These are phyloP conservation scores for Botrytis tulipae DNA, from an alignment of 2,329 filamentous ascomycete genomes.

Conservation along the genomic window DNA sequence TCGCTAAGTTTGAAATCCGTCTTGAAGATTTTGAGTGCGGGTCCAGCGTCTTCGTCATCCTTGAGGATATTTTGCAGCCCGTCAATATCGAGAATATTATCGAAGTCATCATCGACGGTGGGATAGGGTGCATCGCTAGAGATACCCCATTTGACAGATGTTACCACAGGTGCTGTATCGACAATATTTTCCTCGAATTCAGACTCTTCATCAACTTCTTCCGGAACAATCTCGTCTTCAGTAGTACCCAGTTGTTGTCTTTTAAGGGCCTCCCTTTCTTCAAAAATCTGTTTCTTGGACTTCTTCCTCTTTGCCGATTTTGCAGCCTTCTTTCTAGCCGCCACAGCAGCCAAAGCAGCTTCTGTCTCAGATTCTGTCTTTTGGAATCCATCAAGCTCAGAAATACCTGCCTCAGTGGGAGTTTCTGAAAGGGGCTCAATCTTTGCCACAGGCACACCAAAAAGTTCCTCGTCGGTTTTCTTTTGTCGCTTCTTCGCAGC, in stretches of 20 bases:
- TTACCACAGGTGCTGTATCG: conserved; percentile 43
- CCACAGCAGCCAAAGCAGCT: conserved; percentile 39
- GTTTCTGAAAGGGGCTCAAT: conserved; percentile 47
- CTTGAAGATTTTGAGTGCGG: conserved; percentile 52
- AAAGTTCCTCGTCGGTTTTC: conserved; percentile 76
- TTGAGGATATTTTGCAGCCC: conserved; percentile 68
- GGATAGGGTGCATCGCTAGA: conserved; percentile 57
- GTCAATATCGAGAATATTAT: conserved; percentile 65
- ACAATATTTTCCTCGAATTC: conserved; percentile 39
- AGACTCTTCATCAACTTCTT: conserved; percentile 35
- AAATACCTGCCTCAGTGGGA: conserved; percentile 45
- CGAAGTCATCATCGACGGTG: conserved; percentile 65
- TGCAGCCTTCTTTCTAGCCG: conserved; percentile 56
- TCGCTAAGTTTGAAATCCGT: conserved; percentile 51
- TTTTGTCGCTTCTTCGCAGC: conserved; percentile 76
- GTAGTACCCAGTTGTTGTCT: conserved; percentile 47
- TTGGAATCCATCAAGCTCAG: conserved; percentile 50
- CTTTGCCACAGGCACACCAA: conserved; percentile 59
- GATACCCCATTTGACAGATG: conserved; percentile 55
- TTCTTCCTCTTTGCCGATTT: conserved; percentile 65
- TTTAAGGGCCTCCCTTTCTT: conserved; percentile 63
- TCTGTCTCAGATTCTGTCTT: conserved; percentile 52
- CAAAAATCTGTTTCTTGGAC: conserved; percentile 73
- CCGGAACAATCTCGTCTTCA: conserved; percentile 46
- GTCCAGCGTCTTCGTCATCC: conserved; percentile 64